Base-by-base conservation (phyloP, 1,284 basidiomycete genomes). In the Cutaneotrichosporon cutaneum region DNA sequence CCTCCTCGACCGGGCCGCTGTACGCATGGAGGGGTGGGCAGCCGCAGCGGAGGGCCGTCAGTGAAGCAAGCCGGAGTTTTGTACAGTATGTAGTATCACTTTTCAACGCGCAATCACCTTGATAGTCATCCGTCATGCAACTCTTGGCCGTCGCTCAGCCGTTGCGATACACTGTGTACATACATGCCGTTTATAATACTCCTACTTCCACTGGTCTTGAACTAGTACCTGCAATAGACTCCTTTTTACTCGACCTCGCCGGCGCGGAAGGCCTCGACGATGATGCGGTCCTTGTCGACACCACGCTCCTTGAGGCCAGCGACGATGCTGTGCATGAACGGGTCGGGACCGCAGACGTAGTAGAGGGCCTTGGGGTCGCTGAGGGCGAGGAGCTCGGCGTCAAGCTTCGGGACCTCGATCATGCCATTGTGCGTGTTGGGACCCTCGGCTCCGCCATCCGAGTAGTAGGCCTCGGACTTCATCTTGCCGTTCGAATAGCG, bases 301-400 rank as follows among this genome's bases (percentile, higher is more conserved):
- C 71, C 71, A 26, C 64, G 56, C 3, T 42, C 59, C 58, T 64
- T 42, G 13, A 72, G 62, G 21, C 60, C 65, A 24, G 39, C 44
- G 32, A 61, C 32, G 35, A 68, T 63, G 33, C 66, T 63, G 3
- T 54, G 50, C 70, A 74, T 73, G 63, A 74, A 75, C 22, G 36
- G 14, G n/a, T 52, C 63, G 4, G 74, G 74, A 11, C 72, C 74
- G 42, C 74, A 74, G 42, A 74, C 59, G 56, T 63, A 74, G 63
- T 75, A 75, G 42, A 64, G 51, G 26, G 72, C 56, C 9, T 62
- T 55, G 7, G 45, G 42, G 62, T 74, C 61, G 35, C 62, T 48
- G 24, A 75, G 61, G 47, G 68, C 61, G 3, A 75, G 65, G 14
- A 64, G 51, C 14, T 56, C 55, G 24, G 59, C 48, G 59, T 56